These are phyloP conservation scores for Eucalyptus sp. DNA, from an alignment of 345 rosid genomes.

Conservation along the genomic window DNA sequence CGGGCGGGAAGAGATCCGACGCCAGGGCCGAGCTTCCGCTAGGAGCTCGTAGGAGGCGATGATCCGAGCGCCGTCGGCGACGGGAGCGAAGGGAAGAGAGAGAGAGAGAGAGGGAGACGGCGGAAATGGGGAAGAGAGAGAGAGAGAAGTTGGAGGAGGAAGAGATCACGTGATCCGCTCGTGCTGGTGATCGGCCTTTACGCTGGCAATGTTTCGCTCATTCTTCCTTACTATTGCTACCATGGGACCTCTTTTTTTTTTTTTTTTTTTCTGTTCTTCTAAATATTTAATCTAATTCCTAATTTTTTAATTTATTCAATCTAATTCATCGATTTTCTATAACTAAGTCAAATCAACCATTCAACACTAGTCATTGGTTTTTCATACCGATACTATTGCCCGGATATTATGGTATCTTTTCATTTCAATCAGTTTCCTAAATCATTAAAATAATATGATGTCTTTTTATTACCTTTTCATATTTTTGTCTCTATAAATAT, in stretches of 20 bases:
- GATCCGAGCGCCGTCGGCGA: not conserved
- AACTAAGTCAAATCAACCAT: not conserved
- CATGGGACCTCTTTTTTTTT: not conserved
- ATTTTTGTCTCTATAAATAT: not conserved
- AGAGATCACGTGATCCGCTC: not conserved
- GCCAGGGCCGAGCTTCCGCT: not conserved
- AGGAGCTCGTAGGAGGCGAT: not conserved
- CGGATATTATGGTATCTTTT: too few relatives aligned
- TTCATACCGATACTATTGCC: fast-evolving
- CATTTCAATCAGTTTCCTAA: not conserved
- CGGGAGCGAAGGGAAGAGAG: not conserved
- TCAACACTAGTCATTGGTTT: too few relatives aligned
- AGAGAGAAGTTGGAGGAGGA: not conserved
- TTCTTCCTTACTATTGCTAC: not conserved
- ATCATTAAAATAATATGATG: too few relatives aligned
- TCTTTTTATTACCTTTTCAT: too few relatives aligned
- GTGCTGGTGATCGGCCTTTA: not conserved
- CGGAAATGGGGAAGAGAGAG: not conserved
- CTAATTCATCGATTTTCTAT: too few relatives aligned
- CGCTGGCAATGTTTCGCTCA: not conserved
- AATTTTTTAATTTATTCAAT: not conserved
- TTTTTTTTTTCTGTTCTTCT: not conserved
- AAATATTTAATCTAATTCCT: not conserved
- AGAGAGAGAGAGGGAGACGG: not conserved
- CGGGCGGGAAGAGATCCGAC: not conserved